Evolutionary conservation across 139 green algal genomes (phyloP).

Genomic region (Picochlorum sp.): DNA sequence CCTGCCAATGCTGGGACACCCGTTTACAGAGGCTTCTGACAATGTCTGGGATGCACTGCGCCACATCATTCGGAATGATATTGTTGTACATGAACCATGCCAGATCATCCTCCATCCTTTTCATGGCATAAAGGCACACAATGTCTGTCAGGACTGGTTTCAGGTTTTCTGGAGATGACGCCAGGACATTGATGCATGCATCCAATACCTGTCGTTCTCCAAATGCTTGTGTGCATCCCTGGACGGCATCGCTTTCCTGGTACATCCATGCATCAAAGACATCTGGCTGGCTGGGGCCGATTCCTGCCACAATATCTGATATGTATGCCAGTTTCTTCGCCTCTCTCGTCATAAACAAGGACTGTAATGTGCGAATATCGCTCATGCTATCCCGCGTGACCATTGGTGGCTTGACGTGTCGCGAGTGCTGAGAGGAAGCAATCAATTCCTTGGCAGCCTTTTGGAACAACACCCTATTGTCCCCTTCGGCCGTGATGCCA

Average conservation of each 20-base stretch:
- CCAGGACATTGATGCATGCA: slow-evolving; percentile 30
- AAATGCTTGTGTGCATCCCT: slow-evolving; percentile 51
- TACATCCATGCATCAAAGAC: slow-evolving; percentile 88
- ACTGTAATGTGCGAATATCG: slow-evolving; percentile 32
- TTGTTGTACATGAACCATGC: slow-evolving; percentile 63
- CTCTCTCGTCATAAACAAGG: slow-evolving; percentile 43
- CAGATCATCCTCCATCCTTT: slow-evolving; percentile 61
- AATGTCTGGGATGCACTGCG: slow-evolving; percentile 22
- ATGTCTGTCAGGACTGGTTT: slow-evolving; percentile 38
- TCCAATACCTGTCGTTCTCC: slow-evolving; percentile 76
- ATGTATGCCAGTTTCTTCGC: slow-evolving; percentile 51
- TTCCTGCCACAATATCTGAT: slow-evolving; percentile 32
- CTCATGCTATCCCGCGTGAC: neutral
- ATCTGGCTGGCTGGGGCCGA: neutral
- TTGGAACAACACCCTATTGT: slow-evolving; percentile 83
- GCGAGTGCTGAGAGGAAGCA: slow-evolving; percentile 6
- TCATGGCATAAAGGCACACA: slow-evolving; percentile 56
- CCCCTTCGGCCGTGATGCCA: slow-evolving; percentile 85
- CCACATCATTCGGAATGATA: slow-evolving; percentile 43
- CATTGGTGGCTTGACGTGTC: slow-evolving; percentile 13
- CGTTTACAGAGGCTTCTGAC: slow-evolving; percentile 39
- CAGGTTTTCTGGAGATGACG: slow-evolving; percentile 16
- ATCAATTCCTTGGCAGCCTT: slow-evolving; percentile 60
- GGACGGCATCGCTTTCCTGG: slow-evolving; percentile 66
- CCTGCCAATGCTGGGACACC: slow-evolving; percentile 34